Base-by-base conservation (phyloP, 169 alveolate genomes). In the Blepharisma undulans region DNA sequence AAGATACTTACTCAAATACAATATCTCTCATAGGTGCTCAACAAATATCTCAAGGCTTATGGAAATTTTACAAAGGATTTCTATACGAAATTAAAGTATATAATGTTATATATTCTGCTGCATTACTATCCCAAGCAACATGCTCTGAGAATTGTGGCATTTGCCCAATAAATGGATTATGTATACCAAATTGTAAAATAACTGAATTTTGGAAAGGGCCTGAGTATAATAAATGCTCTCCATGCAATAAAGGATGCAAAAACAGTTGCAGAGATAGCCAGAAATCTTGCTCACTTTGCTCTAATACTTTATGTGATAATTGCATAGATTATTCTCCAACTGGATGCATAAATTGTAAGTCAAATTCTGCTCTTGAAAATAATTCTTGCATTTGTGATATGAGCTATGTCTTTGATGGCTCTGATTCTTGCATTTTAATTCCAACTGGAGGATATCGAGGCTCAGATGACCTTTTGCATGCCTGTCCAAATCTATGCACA, bases 201-300 rank as follows among this genome's bases (percentile, higher is more conserved):
- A 30, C 12, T 21, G 89, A 82, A 12, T 36, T 14, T 82, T 82
- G 89, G 89, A 33, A 36, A 48, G 89, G 89, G 1, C 74, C 77
- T 18, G 60, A 30, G 19, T 82, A 22, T 30, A 34, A 82, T 4
- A 7, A 82, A 6, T 82, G 89, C n/a, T 16, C 14, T 25, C 7
- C 8, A 4, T 82, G 89, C 34, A 14, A 25, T 21, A 6, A 30
- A 32, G 5, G 32, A 7, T 82, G 89, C 34, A 32, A 72, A 18
- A 36, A 4, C 29, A 72, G 78, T 21, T 82, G 89, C 34, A 34
- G 18, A 82, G 34, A 22, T 7, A 30, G 18, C 22, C 1, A 21
- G 30, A 14, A 22, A 21, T 22, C 32, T 74, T 82, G 89, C 36
- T 22, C 7, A n/a, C 18, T 82, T 21, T 82, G 89, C 21, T 6